Base-by-base conservation (phyloP, 768 basidiomycete species). In the Mycena sanguinolenta region DNA sequence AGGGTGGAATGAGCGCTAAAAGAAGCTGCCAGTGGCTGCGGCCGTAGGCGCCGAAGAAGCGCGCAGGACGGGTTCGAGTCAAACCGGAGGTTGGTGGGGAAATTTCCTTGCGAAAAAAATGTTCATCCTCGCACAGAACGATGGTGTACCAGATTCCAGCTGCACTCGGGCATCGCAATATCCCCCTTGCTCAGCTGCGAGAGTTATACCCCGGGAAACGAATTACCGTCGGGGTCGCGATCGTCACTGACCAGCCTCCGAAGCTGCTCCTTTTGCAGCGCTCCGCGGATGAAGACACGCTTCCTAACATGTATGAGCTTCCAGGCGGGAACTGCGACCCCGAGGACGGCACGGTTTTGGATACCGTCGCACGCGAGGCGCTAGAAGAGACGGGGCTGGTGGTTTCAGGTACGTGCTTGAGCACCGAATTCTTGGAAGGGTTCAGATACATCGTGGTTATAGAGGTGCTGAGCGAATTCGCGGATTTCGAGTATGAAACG, bases 211-310 rank as follows among this genome's bases (percentile, higher is more conserved):
- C 59, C 14, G 42, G 27, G 21, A 60, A 2, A 19, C 59, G 59
- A 28, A 49, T 60, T 8, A 46, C 42, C 28, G 59, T 60, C 42
- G 59, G 59, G 19, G 59, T 60, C 27, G 59, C 59, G 23, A 60
- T 60, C 42, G 27, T 46, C 27, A 17, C 42, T 42, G n/a, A n/a
- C n/a, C n/a, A 23, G 25, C 42, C 3, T 6, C 44, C 8, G 59
- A 49, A 46, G 16, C 19, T 46, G 14, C 42, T 60, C 13, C 39
- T 60, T 32, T 19, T 59, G 23, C 42, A 60, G 30, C 59, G 59
- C 28, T 16, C 59, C 10, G 42, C 25, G 4, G 42, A 46, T 32
- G 59, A 60, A 49, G 27, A 60, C 2, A 49, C 42, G 3, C 30
- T 34, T 2, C 44, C 59, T 9, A 32, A 27, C 59, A 50, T 52